Evolutionary conservation across 164 flowering plant genomes (phyloP), one percentile per base, ranked within the genome.

Genomic region (Amborella trichopoda): DNA sequence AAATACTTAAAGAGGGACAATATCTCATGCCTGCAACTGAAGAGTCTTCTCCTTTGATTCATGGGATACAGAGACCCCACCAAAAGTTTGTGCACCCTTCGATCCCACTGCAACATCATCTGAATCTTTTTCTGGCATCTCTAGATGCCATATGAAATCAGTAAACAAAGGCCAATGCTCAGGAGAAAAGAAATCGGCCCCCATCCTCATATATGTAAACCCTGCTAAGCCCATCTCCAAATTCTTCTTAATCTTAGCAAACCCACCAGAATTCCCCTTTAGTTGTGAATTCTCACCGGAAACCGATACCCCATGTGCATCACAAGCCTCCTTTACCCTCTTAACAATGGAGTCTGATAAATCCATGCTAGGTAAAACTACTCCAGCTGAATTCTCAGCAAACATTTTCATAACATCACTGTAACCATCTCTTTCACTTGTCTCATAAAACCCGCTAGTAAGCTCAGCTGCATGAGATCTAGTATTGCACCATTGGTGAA

Each of bases 121-220:
- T 0, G 62, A 46, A 63, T 62, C 5, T 25, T 21, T 19, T n/a
- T 56, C 74, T 6, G 46, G 68, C 44, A 71, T 67, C 52, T 65
- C 53, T 6, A 85, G 56, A 34, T 57, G 63, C 49, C 86, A 61
- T 5, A 76, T 75, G 22, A 90, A 74, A 50, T 57, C 52, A 0
- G 89, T 62, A 60, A 90, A 90, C 10, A 61, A 34, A 26, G 84
- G 89, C 20, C 79, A 86, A 53, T 86, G 84, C 40, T 79, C 78
- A 0, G 98, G 95, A 2, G 98, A 86, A 68, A 90, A 90, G 74
- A 90, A 90, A 41, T 70, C 51, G 3, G 91, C 89, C 18, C 98
- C 96, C 96, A 91, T 91, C 53, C 98, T 81, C 61, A 86, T 82
- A 52, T 83, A 83, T 1, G 74, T 76, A 69, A 85, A 81, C 54